These are phyloP conservation scores for Hyphopichia buzzinii DNA, from an alignment of 1,139 yeast genomes.

Conservation along the genomic window DNA sequence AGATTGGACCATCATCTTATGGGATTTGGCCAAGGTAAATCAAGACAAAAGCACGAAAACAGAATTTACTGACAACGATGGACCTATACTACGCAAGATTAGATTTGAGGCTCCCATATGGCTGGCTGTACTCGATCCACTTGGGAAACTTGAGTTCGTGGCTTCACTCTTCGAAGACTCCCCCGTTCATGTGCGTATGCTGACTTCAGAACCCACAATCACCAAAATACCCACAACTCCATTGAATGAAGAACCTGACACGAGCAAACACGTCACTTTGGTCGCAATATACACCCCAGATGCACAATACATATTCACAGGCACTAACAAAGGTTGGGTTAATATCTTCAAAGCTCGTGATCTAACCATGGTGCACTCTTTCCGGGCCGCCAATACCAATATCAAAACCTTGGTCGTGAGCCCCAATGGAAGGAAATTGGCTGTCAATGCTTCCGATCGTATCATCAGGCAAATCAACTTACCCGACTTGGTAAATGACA, in stretches of 20 bases:
- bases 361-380: conserved; percentile 41
- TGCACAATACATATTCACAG: conserved; percentile 60
- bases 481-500: conserved; percentile 44
- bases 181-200: conserved; percentile 55
- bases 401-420: conserved; percentile 71
- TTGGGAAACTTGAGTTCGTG: conserved; percentile 38
- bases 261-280: conserved; percentile 27
- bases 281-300: conserved; percentile 39
- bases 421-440: conserved; percentile 65
- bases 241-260: conserved; percentile 15
- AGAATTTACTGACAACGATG: conserved; percentile 6
- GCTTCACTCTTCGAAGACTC: conserved; percentile 53
- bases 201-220: conserved; percentile 27
- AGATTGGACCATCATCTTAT: conserved; percentile 79
- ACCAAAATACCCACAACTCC: conserved; percentile 28
- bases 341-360: conserved; percentile 43
- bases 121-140: conserved; percentile 64
- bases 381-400: conserved; percentile 63
- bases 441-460: conserved; percentile 80
- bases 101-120: conserved; percentile 70
- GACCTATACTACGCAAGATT: conserved; percentile 40
- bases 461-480: conserved; percentile 68
- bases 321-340: conserved; percentile 80
- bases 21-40: conserved; percentile 62
- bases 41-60: conserved; percentile 2